Percentiles rank a stretch among this genome's conserved stretches.
phyloP scores from a whole-genome alignment of 257 asterid species.

The Solanum etuberosum region DNA sequence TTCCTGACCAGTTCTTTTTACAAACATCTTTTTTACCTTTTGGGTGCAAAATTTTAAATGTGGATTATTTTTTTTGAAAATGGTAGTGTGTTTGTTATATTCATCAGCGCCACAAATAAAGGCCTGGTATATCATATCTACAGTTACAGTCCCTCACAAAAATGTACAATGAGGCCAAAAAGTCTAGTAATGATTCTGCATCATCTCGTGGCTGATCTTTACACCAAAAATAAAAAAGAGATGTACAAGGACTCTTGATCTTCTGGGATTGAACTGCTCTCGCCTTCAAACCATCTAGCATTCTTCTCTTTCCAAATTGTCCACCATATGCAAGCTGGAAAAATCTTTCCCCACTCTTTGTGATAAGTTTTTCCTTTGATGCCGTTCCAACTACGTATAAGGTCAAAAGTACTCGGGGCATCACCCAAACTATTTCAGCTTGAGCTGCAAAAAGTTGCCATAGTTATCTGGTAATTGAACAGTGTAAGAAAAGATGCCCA shows the following conservation, averaged over 20 bases:
- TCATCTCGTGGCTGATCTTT: not conserved
- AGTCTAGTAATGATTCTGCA: not conserved
- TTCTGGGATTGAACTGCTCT: not conserved
- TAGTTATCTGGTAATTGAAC: not conserved
- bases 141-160: not conserved
- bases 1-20: not conserved
- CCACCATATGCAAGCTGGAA: not conserved
- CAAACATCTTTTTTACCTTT: not conserved
- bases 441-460: not conserved
- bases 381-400: not conserved
- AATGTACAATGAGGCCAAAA: not conserved
- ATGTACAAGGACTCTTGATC: not conserved
- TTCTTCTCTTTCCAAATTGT: not conserved
- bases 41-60: not conserved
- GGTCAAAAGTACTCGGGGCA: not conserved
- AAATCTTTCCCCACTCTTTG: not conserved
- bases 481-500: not conserved
- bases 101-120: not conserved
- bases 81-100: not conserved
- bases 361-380: not conserved
- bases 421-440: not conserved
- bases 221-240: not conserved
- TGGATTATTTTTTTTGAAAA: not conserved
- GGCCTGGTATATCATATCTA: not conserved
- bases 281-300: not conserved